phyloP scores from a whole-genome alignment of 305 asterid species.

The Fraxinus dipetala region DNA sequence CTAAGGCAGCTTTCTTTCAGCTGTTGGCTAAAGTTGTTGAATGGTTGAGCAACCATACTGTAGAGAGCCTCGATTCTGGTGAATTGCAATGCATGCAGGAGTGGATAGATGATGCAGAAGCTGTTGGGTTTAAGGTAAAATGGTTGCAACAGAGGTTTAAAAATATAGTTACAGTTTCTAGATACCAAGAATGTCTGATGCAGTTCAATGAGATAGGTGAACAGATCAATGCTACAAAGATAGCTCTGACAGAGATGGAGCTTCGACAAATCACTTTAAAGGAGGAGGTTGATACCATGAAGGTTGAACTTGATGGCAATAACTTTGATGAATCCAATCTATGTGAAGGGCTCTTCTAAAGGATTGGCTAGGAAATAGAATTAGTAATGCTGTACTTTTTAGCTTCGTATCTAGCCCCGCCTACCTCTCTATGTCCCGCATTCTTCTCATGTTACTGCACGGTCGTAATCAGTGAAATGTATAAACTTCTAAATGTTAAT shows the following conservation, averaged over 20 bases:
- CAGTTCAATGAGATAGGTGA: conserved; percentile 15
- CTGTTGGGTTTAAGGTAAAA: conserved; percentile 36
- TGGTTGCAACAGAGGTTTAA: conserved; percentile 39
- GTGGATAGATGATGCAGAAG: conserved; percentile 29
- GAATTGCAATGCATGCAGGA: conserved; percentile 23
- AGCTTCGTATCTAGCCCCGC: neutral
- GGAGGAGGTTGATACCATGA: conserved; percentile 27
- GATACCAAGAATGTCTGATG: conserved; percentile 14
- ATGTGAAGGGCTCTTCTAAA: conserved; percentile 32
- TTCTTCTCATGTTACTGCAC: neutral
- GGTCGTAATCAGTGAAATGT: neutral
- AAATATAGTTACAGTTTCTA: conserved; percentile 4
- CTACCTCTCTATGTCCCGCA: neutral
- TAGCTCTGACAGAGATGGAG: conserved; percentile 30
- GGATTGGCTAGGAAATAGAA: neutral
- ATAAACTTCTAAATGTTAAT: neutral
- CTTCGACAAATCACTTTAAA: conserved; percentile 22
- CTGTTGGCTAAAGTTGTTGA: conserved; percentile 32
- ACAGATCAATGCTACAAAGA: conserved; percentile 28
- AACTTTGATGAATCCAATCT: conserved; percentile 23
- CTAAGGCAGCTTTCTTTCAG: conserved; percentile 25
- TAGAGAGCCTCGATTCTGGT: conserved; percentile 14
- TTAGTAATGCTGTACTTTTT: neutral
- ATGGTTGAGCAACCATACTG: conserved; percentile 13
- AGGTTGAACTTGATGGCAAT: conserved; percentile 24